Evolutionary conservation across 1,284 basidiomycete genomes (phyloP).

Genomic region (Ustilago curta): DNA sequence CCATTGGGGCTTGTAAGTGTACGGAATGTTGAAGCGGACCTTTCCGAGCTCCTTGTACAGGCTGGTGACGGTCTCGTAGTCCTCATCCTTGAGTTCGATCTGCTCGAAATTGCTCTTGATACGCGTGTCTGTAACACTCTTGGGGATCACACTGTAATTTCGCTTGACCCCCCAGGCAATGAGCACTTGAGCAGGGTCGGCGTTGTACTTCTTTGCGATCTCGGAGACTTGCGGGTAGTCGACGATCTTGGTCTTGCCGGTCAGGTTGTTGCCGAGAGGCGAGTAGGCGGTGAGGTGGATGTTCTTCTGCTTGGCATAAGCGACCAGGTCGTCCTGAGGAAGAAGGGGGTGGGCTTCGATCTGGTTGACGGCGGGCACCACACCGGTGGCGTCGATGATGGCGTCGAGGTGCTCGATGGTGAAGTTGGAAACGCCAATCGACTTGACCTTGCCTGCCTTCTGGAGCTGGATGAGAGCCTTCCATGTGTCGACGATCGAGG

Average conservation of each 20-base stretch:
- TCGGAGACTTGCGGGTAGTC: slow-evolving; percentile 66
- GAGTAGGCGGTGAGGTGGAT: slow-evolving; percentile 70
- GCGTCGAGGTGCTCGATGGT: slow-evolving; percentile 77
- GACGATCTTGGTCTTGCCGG: slow-evolving; percentile 59
- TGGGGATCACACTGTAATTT: slow-evolving; percentile 70
- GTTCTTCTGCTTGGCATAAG: slow-evolving; percentile 58
- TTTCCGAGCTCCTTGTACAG: slow-evolving; percentile 60
- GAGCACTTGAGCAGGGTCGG: slow-evolving; percentile 68
- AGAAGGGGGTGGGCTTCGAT: slow-evolving; percentile 81
- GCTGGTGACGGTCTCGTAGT: slow-evolving; percentile 61
- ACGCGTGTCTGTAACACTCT: slow-evolving; percentile 68
- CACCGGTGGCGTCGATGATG: slow-evolving; percentile 80
- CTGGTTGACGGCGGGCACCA: slow-evolving; percentile 83
- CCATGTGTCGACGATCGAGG: slow-evolving; percentile 82
- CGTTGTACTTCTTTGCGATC: slow-evolving; percentile 68
- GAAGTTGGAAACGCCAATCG: slow-evolving; percentile 81
- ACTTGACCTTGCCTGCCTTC: slow-evolving; percentile 69
- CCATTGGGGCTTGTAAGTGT: slow-evolving; percentile 55
- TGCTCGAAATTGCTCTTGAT: slow-evolving; percentile 69
- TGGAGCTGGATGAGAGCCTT: slow-evolving; percentile 78
- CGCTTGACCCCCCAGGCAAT: slow-evolving; percentile 70
- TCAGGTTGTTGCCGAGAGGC: slow-evolving; percentile 70
- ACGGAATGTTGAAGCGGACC: slow-evolving; percentile 66
- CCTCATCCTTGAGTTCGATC: slow-evolving; percentile 66
- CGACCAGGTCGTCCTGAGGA: slow-evolving; percentile 65